phyloP scores from a whole-genome alignment of 2,329 filamentous ascomycete species.

The Cordyceps cateniannulata region DNA sequence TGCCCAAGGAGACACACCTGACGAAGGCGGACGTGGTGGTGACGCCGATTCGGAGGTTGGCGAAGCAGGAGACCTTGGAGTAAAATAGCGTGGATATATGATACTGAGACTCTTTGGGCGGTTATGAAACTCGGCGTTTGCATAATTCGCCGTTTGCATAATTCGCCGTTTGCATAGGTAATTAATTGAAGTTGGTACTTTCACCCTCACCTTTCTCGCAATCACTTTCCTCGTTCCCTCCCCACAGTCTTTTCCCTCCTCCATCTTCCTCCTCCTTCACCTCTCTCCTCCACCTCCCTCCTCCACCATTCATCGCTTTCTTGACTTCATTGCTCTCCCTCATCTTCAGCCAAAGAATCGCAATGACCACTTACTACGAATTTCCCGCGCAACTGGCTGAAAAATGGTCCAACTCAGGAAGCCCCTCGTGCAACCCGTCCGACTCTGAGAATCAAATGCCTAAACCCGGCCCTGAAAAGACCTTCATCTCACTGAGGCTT shows the following conservation, averaged over 20 bases:
- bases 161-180: too few species aligned
- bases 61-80: background rate
- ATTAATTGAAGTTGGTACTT: too few species aligned
- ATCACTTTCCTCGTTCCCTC: too few species aligned
- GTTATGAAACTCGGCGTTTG: too few species aligned
- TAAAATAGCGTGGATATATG: background rate
- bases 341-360: too few species aligned
- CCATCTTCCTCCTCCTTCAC: too few species aligned
- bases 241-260: too few species aligned
- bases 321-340: background rate
- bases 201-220: background rate
- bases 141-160: too few species aligned
- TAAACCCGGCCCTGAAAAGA: background rate
- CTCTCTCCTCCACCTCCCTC: background rate
- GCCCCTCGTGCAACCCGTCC: background rate
- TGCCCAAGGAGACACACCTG: conserved; percentile 18
- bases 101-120: background rate
- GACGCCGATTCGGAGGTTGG: conserved; percentile 18
- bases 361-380: background rate
- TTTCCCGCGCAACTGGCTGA: background rate
- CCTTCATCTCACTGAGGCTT: conserved; percentile 21
- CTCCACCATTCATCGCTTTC: background rate
- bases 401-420: conserved; percentile 6
- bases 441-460: background rate
- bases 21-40: conserved; percentile 16